phyloP scores from a whole-genome alignment of 495 filamentous ascomycete genomes.

The Penicillium daleae region DNA sequence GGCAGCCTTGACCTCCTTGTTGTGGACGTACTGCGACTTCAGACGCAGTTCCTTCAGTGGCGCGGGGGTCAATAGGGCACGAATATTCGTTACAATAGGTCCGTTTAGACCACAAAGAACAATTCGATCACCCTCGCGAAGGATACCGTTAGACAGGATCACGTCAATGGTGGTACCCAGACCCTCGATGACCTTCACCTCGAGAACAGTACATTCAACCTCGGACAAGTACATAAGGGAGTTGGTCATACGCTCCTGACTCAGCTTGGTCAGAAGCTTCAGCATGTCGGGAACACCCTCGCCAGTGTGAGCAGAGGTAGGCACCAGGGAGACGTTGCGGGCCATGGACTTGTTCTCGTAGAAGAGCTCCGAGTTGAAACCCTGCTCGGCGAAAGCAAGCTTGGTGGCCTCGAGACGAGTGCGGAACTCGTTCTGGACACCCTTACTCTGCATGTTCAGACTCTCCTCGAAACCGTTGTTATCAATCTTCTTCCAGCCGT shows the following conservation, averaged over 20 bases:
- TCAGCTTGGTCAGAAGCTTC: slow-evolving; percentile 88
- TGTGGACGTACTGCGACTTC: slow-evolving; percentile 94
- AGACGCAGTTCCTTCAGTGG: slow-evolving; percentile 92
- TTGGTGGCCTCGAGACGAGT: slow-evolving; percentile 90
- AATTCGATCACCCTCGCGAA: slow-evolving; percentile 92
- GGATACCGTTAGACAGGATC: slow-evolving; percentile 91
- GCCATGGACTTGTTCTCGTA: slow-evolving; percentile 98
- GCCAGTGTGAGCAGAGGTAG: slow-evolving; percentile 95
- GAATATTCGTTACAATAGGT: slow-evolving; percentile 90
- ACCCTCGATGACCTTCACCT: slow-evolving; percentile 99
- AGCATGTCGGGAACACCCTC: slow-evolving; percentile 99
- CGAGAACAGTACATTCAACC: slow-evolving; percentile 95
- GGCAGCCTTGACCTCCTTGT: slow-evolving; percentile 98
- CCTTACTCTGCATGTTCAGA: slow-evolving; percentile 86
- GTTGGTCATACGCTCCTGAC: slow-evolving; percentile 97
- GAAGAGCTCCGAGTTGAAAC: slow-evolving; percentile 96
- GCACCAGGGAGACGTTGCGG: slow-evolving; percentile 88
- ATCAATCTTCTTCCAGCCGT: slow-evolving; percentile 95
- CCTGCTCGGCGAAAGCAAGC: slow-evolving; percentile 91
- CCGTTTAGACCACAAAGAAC: slow-evolving; percentile 95
- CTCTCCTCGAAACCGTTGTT: slow-evolving; percentile 98
- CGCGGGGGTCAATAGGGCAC: slow-evolving; percentile 94
- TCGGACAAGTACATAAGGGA: slow-evolving; percentile 98
- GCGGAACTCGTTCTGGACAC: slow-evolving; percentile 92
- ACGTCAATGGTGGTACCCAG: slow-evolving; percentile 99